Conservation (phyloP, 2,329 filamentous ascomycete genomes). For the Fusarium robinianum region DNA sequence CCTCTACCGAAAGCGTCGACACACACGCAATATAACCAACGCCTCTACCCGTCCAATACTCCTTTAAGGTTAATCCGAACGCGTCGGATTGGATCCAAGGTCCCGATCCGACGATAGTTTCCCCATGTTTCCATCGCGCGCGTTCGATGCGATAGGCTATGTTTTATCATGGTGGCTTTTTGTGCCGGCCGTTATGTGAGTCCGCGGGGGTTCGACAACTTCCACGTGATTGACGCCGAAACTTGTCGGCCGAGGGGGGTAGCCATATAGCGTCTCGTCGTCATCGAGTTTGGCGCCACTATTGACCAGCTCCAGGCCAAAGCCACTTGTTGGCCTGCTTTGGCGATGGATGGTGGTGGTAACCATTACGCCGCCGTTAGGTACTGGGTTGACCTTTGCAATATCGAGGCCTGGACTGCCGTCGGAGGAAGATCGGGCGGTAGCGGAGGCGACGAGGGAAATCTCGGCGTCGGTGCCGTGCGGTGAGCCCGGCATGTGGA, state of each 20-base stretch:
- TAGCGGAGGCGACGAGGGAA: slow-evolving; percentile 31
- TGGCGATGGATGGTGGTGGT: slow-evolving; percentile 47
- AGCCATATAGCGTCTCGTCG: slow-evolving; percentile 19
- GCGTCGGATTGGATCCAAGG: not conserved
- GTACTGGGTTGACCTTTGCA: slow-evolving; percentile 22
- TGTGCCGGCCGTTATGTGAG: slow-evolving; percentile 33
- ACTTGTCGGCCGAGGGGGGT: slow-evolving; percentile 15
- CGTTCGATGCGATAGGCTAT: no score
- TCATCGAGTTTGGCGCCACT: slow-evolving; percentile 10
- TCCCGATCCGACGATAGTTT: not conserved
- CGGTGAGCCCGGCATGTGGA: slow-evolving; percentile 18
- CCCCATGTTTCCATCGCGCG: no score
- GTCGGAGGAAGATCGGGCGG: slow-evolving; percentile 27
- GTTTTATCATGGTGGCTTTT: no score
- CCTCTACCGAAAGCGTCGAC: not conserved
- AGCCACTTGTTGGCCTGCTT: slow-evolving; percentile 34
- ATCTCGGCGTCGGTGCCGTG: slow-evolving; percentile 35
- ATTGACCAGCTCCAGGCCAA: slow-evolving; percentile 7
- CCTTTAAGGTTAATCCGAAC: slow-evolving; percentile 7
- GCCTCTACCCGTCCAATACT: not conserved
- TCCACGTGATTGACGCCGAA: slow-evolving; percentile 20
- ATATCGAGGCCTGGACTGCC: slow-evolving; percentile 24
- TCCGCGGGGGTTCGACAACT: slow-evolving; percentile 25
- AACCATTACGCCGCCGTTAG: slow-evolving; percentile 39
- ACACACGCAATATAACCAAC: not conserved